phyloP scores from a whole-genome alignment of 2,329 filamentous ascomycete species.

The Aspergillus felis region DNA sequence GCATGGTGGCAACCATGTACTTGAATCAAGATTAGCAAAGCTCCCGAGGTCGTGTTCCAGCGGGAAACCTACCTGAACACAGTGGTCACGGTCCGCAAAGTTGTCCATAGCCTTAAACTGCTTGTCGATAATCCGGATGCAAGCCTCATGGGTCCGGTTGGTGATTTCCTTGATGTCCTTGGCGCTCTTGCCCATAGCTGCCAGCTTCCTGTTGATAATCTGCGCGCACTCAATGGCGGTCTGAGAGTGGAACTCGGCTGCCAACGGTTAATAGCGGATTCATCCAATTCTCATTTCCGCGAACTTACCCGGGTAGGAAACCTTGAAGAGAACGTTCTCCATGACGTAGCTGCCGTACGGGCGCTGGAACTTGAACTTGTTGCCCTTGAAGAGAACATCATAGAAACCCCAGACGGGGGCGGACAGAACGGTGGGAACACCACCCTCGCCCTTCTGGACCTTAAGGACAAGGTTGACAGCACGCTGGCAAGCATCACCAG shows the following conservation, averaged over 20 bases:
- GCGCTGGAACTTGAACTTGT: slow-evolving; percentile 93
- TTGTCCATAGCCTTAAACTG: slow-evolving; percentile 99
- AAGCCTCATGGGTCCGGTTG: slow-evolving; percentile 96
- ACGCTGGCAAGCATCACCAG: slow-evolving; percentile 94
- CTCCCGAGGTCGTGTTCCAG: not conserved
- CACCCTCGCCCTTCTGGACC: slow-evolving; percentile 85
- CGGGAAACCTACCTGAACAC: slow-evolving; percentile 65
- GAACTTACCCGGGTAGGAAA: slow-evolving; percentile 82
- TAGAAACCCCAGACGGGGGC: slow-evolving; percentile 98
- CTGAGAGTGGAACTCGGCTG: slow-evolving; percentile 96
- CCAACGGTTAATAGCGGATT: slow-evolving; percentile 4
- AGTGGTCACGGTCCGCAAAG: slow-evolving; percentile 99
- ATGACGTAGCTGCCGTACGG: slow-evolving; percentile 98
- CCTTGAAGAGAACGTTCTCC: slow-evolving; percentile 99
- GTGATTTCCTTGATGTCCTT: slow-evolving; percentile 90
- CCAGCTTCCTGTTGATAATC: slow-evolving; percentile 79
- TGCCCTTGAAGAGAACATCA: slow-evolving; percentile 94
- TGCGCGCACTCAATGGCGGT: slow-evolving; percentile 94
- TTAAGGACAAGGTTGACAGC: slow-evolving; percentile 88
- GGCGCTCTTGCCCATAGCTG: slow-evolving; percentile 80
- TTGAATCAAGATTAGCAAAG: slow-evolving; percentile 25
- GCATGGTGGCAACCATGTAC: slow-evolving; percentile 98
- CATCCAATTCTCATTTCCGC: not conserved
- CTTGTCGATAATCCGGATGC: slow-evolving; percentile 99
- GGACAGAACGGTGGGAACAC: slow-evolving; percentile 86